Percentiles rank a stretch among this genome's conserved stretches.
These are phyloP conservation scores for Alternaria hordeiaustralica DNA, from an alignment of 2,329 filamentous ascomycete species.

Conservation along the genomic window DNA sequence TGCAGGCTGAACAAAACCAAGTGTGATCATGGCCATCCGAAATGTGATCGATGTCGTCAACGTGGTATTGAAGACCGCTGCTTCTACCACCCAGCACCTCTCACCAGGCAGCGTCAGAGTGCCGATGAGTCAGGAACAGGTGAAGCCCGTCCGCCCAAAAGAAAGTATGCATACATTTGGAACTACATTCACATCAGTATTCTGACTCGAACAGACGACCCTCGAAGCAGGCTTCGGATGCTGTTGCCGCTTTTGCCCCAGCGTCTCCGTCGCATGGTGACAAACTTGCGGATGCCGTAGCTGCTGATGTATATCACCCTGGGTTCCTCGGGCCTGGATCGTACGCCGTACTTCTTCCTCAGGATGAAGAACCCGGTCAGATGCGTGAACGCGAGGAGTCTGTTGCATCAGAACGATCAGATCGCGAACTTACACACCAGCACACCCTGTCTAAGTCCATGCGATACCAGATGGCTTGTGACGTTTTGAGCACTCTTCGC, in stretches of 20 bases:
- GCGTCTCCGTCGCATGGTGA: conserved; percentile 24
- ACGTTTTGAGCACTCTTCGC: conserved; percentile 36
- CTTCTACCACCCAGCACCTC: conserved; percentile 45
- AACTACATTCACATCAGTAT: not conserved
- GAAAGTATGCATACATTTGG: conserved; percentile 30
- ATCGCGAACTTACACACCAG: conserved; percentile 39
- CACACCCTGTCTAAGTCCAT: conserved; percentile 40
- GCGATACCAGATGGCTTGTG: conserved; percentile 38
- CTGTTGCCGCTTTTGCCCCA: conserved; percentile 15
- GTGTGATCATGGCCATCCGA: conserved; percentile 42
- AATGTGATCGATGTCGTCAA: conserved; percentile 42
- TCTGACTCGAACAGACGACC: conserved; percentile 24
- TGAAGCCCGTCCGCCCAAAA: conserved; percentile 28
- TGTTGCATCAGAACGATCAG: conserved; percentile 31
- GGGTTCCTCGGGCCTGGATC: conserved; percentile 45
- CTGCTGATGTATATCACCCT: conserved; percentile 38
- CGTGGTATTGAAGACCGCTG: conserved; percentile 42
- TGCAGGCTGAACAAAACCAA: conserved; percentile 44
- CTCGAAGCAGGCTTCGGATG: conserved; percentile 13
- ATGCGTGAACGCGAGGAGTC: conserved; percentile 29
- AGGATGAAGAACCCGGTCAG: conserved; percentile 30
- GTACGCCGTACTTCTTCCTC: conserved; percentile 38
- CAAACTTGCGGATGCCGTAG: conserved; percentile 43
- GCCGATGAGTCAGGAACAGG: conserved; percentile 19
- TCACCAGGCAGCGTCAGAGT: conserved; percentile 35